phyloP scores from a whole-genome alignment of 306 rosid genomes.

The Mucuna pruriens region DNA sequence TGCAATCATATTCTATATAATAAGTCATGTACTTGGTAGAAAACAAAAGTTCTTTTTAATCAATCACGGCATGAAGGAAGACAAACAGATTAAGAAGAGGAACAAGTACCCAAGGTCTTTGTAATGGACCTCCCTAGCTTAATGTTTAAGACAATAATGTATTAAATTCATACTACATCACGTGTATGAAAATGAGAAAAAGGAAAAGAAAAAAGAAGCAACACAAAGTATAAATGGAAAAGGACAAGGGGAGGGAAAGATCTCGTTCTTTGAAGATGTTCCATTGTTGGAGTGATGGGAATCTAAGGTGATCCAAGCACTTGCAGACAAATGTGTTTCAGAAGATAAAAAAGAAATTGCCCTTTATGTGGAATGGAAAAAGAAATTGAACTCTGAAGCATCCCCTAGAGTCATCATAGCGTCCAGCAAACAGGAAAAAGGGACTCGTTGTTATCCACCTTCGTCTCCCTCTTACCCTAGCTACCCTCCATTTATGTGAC shows the following conservation, averaged over 20 bases:
- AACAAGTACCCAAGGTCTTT: conserved; percentile 34
- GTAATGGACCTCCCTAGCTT: conserved; percentile 12
- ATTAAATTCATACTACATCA: conserved; percentile 37
- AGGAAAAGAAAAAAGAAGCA: conserved; percentile 1
- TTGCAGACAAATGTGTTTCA: conserved; percentile 53
- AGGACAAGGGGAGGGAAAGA: conserved; percentile 50
- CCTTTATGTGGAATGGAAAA: conserved; percentile 52
- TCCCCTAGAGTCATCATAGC: conserved; percentile 40
- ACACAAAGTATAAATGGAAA: conserved; percentile 50
- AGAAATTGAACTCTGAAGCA: conserved; percentile 36
- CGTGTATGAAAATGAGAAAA: conserved; percentile 26
- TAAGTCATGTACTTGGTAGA: neutral
- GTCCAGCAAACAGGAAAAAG: conserved; percentile 33
- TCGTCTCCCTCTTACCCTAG: conserved; percentile 25
- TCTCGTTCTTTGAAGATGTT: conserved; percentile 48
- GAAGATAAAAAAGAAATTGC: conserved; percentile 46
- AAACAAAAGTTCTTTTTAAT: neutral
- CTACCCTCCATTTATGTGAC: conserved; percentile 33
- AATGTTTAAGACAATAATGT: conserved; percentile 9
- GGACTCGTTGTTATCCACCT: conserved; percentile 1
- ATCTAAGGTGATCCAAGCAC: conserved; percentile 65
- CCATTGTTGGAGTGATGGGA: conserved; percentile 50
- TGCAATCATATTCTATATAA: no score
- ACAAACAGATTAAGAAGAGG: conserved; percentile 33
- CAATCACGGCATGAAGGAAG: conserved; percentile 30